Evolutionary conservation across 192 early-diverging fungal species (phyloP), one percentile per base, ranked within the genome.

Genomic region (Globomyces pollinis-pini): DNA sequence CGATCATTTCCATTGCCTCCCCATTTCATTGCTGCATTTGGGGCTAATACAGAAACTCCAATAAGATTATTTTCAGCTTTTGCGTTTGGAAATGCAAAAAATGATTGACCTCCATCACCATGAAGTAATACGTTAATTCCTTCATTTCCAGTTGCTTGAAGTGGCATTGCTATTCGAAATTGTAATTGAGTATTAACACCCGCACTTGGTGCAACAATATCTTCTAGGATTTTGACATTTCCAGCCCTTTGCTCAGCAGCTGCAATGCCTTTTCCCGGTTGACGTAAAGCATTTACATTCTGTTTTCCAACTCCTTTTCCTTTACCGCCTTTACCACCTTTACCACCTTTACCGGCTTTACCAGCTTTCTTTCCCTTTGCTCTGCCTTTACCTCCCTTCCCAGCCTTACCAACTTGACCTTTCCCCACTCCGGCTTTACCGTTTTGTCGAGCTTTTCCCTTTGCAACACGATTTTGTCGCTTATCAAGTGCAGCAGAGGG

Each of bases 11-110:
- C 66, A 4, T n/a, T 29, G 12, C 66, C 60, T 15, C 66, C 60
- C 54, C 63, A 57, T 29, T 57, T 42, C 31, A 60, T 15, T 56
- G 38, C 41, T 21, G 53, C 41, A 49, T 61, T 61, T 20, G 66
- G 66, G n/a, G 66, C 66, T 20, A 68, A 57, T 6, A 68, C 35
- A 26, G 59, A 53, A n/a, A 68, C 66, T n/a, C 66, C 66, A 29
- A 62, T 68, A 2, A 68, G 39, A n/a, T 45, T 35, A 44, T 45
- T 60, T 18, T 36, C 43, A n/a, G n/a, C 21, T 21, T 52, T 26
- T 0, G 28, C 42, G 51, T 68, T 68, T 12, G 66, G 66, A 35
- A 68, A 63, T 2, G 43, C 54, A 38, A 54, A 50, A 32, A 63
- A 68, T 16, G 23, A 18, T 12, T 15, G 16, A 20, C 61, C 66